Base-by-base conservation (phyloP, 1,139 yeast genomes). In the Candida pseudoviswanathii region DNA sequence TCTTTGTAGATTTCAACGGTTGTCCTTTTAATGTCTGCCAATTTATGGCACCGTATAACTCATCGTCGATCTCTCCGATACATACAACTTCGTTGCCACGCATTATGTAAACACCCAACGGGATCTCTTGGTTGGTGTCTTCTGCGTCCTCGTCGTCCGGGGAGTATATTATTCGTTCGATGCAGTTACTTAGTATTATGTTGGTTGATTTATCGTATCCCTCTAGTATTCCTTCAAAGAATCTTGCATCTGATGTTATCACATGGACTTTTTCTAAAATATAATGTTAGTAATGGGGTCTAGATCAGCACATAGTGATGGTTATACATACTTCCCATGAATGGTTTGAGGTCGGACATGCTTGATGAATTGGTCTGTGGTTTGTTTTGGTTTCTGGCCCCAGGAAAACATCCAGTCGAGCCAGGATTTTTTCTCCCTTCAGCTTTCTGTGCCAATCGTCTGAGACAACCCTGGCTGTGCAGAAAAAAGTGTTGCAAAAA, bases 121-220 rank as follows among this genome's bases (percentile, higher is more conserved):
- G 65, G 11, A 73, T 64, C 29, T 77, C 78, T 41, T 83, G 77
- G 44, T 78, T 78, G 48, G 77, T 80, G 5, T 81, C 74, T 45
- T 77, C 80, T 4, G 80, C 74, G 0, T 32, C 80, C 1, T 65
- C 64, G 2, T 43, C 54, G 3, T 46, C 36, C 2, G 30, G 30
- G 24, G 41, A 26, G 40, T 70, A 70, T 34, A 81, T 67, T 38
- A 80, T 63, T 39, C 80, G 62, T 61, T 88, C 94, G 33, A 77
- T 66, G n/a, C 94, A 77, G 32, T 77, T 68, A 6, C 84, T 68
- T 40, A 92, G 71, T 39, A 90, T 76, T 22, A 92, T 61, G 62
- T 92, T 92, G 27, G 96, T 86, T 45, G 86, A 75, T 59, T 86
- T 85, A 65, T 92, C 98, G 61, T 78, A 91, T 22, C 97, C 96